Percentiles rank a stretch among this genome's conserved stretches.
Conservation (phyloP, 2,329 filamentous ascomycete species). For the Botryotinia calthae region DNA sequence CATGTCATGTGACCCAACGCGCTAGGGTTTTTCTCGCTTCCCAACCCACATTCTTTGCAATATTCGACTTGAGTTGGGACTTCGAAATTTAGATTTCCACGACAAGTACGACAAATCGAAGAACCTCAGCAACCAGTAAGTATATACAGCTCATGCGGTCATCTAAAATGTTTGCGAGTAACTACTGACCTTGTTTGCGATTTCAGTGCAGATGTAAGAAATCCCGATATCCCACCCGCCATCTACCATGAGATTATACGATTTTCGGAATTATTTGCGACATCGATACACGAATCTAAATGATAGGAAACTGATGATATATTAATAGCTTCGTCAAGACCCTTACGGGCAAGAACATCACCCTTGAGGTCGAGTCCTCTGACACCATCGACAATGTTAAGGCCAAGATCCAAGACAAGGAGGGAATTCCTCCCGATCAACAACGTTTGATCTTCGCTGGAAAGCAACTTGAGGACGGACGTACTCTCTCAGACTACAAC, state of each 20-base stretch:
- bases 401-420: conserved; percentile 99
- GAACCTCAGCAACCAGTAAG: conserved; percentile 53
- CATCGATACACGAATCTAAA: not conserved
- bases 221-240: conserved; percentile 35
- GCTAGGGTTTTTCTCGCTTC: conserved; percentile 14
- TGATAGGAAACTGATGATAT: conserved; percentile 26
- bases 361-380: conserved; percentile 97
- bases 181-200: conserved; percentile 40
- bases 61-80: conserved; percentile 16
- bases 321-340: conserved; percentile 93
- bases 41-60: conserved; percentile 10
- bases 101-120: conserved; percentile 31
- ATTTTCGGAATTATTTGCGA: conserved; percentile 3
- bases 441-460: conserved; percentile 98
- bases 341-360: conserved; percentile 99
- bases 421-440: conserved; percentile 96
- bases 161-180: conserved; percentile 9
- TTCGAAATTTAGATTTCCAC: conserved; percentile 25
- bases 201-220: conserved; percentile 84
- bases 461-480: conserved; percentile 98
- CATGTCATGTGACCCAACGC: not conserved
- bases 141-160: conserved; percentile 31
- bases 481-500: conserved; percentile 97
- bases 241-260: conserved; percentile 16
- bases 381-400: conserved; percentile 99